Evolutionary conservation across 768 basidiomycete genomes (phyloP), one percentile per base, ranked within the genome.

Genomic region (Psilocybe cubensis): DNA sequence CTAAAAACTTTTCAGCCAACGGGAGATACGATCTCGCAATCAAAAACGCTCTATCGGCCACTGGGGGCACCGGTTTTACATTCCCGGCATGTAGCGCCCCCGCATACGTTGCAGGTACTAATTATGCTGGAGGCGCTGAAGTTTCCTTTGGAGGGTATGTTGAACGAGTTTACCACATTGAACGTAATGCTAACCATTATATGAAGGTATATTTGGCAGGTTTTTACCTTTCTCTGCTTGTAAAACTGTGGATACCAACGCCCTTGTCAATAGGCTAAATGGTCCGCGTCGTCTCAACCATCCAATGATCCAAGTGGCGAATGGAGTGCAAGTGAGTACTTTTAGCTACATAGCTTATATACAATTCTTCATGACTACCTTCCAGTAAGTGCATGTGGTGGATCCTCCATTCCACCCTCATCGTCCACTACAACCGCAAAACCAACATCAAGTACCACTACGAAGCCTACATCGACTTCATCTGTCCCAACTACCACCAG

Each of bases 1-100:
- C 38, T 52, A 56, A 31, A 14, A 24, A 11, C 43, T 47, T 54
- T 24, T 52, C 27, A 82, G 87, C 75, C 25, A 89, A 89, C 65
- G 71, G 75, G 56, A 79, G 83, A 25, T 89, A 80, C 61, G 85
- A 88, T 63, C 66, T 78, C 14, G 82, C 79, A 5, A 82, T 88
- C 58, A 89, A 90, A 72, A 79, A 80, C 56, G 78, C 82, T 24
- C 74, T 89, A 33, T 69, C 72, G 12, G 81, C 82, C 12, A 83
- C 86, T 31, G 86, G 87, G 45, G 85, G 86, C n/a, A 84, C 83
- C 17, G 86, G 87, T 7, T 89, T 89, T 69, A 83, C 81, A 2
- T 88, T 77, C 70, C 85, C 86, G 14, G 61, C 81, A 49, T 89
- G 86, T 66, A 76, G 80, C 38, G 83, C 86, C 9, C 74, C 83